Base-by-base conservation (phyloP, 768 basidiomycete genomes). In the Multifurca ochricompacta region DNA sequence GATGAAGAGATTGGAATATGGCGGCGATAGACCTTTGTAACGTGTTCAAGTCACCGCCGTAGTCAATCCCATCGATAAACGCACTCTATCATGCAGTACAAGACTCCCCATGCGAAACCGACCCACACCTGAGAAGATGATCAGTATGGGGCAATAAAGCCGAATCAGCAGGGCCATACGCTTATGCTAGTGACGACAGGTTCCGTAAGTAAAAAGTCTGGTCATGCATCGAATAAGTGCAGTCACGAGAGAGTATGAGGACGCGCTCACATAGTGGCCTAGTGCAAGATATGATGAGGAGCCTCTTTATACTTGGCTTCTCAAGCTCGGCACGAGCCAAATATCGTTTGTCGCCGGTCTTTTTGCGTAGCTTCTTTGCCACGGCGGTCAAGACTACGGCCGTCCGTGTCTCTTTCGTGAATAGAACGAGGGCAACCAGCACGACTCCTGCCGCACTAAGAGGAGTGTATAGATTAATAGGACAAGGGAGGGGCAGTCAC, bases 61-160 rank as follows among this genome's bases (percentile, higher is more conserved):
- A 32, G 34, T 18, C 23, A 40, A 34, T 31, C 37, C 6, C 31
- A 36, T 8, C 42, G 47, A 18, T 31, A 34, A 31, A 51, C 60
- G 40, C 61, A 83, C 81, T 79, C 78, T 28, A 87, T 72, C 64
- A 89, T 69, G 50, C 79, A 81, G 62, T 79, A 91, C 19, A 83
- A 66, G 5, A 88, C 77, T 0, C 88, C 88, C 87, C 88, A 91
- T 0, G 78, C 76, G 54, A 91, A 81, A 48, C 82, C 81, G 28
- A 82, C 69, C 84, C 83, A 85, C n/a, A 85, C 63, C 82, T 87
- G 66, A 16, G 28, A 13, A 25, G 1, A 37, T 3, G 10, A 41
- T 37, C 4, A 23, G 23, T 3, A 11, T 10, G 6, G 11, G 10
- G 16, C 18, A n/a, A 13, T 27, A 2, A 23, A 28, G 1, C n/a